Percentiles rank a stretch among this genome's conserved stretches.
These are phyloP conservation scores for Glycine soja DNA, from an alignment of 306 rosid genomes.

Conservation along the genomic window DNA sequence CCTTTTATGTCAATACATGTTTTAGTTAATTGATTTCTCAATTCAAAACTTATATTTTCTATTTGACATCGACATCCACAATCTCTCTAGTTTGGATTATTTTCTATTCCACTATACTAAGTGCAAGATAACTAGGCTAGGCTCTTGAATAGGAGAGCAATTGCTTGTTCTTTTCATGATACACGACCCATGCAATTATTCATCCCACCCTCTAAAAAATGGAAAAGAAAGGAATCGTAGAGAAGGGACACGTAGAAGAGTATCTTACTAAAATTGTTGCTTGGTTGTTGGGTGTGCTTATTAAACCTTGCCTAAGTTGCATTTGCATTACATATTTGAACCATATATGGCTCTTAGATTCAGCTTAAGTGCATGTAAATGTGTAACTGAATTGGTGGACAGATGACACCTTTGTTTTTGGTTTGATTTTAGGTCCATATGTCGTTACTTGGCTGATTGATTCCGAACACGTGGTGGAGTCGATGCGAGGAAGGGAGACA, in stretches of 20 bases:
- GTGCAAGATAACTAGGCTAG: slow-evolving; percentile 39
- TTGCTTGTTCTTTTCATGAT: slow-evolving; percentile 53
- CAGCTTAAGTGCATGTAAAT: not conserved
- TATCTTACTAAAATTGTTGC: not conserved
- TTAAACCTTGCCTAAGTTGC: slow-evolving; percentile 39
- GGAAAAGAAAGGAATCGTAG: slow-evolving; percentile 10
- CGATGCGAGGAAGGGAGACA: not conserved
- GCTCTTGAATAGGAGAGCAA: slow-evolving; percentile 44
- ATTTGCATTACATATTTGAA: not conserved
- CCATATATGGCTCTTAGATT: not conserved
- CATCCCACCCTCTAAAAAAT: slow-evolving; percentile 4
- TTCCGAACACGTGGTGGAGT: slow-evolving; percentile 9
- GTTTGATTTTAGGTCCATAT: not conserved
- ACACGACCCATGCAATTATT: slow-evolving; percentile 42
- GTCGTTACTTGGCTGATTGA: not conserved
- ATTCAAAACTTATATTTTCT: too few relatives aligned
- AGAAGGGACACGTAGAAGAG: slow-evolving; percentile 54
- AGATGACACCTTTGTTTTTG: not conserved
- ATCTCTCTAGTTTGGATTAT: slow-evolving; percentile 23
- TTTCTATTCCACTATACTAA: slow-evolving; percentile 33
- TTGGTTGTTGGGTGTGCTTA: not conserved
- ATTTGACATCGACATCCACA: slow-evolving; percentile 35
- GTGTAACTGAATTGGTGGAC: slow-evolving; percentile 5
- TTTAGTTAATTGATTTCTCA: too few relatives aligned
- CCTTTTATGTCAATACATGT: too few relatives aligned